phyloP scores from a whole-genome alignment of 139 green algal genomes.

The Chlorella ohadii region DNA sequence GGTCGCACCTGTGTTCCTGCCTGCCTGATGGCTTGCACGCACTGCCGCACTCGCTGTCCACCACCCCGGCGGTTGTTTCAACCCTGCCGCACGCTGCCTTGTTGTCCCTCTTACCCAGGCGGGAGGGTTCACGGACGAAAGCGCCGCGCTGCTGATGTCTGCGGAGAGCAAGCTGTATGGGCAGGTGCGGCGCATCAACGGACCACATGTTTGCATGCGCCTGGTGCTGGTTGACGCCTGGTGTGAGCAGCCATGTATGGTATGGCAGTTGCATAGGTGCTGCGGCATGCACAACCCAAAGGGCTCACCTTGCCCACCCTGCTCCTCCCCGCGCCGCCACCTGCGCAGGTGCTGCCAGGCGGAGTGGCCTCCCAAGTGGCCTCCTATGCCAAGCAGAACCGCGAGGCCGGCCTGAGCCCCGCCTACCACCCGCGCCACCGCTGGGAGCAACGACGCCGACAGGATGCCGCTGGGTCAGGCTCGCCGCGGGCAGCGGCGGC shows the following conservation, averaged over 20 bases:
- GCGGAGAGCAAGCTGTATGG: conserved; percentile 10
- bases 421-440: background rate
- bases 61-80: no score
- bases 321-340: background rate
- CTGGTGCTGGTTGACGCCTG: background rate
- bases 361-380: conserved; percentile 4
- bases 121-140: background rate
- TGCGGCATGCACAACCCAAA: background rate
- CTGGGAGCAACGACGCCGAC: no score
- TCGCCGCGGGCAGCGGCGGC: no score
- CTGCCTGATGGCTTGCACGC: no score
- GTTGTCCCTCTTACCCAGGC: no score
- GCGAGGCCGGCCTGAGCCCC: background rate
- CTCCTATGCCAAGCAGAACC: background rate
- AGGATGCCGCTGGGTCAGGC: background rate
- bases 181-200: background rate
- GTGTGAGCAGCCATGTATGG: background rate
- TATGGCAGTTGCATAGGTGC: background rate
- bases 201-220: background rate
- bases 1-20: no score
- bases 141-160: conserved; percentile 2
- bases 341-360: background rate
- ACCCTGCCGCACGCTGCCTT: no score
- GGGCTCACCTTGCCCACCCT: background rate
- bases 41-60: no score